Evolutionary conservation across 1,139 yeast species (phyloP).

Genomic region (Barnettozyma hawaiiensis): DNA sequence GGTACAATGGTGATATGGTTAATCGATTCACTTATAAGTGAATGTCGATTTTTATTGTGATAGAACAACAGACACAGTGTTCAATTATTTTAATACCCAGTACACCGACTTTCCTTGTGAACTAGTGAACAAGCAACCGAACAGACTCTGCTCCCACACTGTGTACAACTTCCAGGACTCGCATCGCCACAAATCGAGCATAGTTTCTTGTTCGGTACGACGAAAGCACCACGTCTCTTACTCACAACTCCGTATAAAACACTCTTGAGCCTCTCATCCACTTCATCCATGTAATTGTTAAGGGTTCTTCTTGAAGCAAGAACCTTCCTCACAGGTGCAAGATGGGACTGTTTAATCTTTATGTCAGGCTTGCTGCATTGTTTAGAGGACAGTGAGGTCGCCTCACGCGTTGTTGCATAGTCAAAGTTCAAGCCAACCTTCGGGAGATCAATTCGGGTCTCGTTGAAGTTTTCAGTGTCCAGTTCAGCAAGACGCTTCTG

Average conservation of each 20-base stretch:
- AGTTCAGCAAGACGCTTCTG: conserved; percentile 35
- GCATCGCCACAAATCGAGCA: conserved; percentile 41
- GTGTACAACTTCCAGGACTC: conserved; percentile 34
- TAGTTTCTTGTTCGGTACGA: conserved; percentile 33
- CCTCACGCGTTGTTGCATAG: conserved; percentile 19
- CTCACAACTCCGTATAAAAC: conserved; percentile 21
- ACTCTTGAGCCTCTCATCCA: conserved; percentile 25
- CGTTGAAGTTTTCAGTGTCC: conserved; percentile 38
- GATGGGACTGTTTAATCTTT: conserved; percentile 20
- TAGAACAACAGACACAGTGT: no score
- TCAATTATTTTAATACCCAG: conserved; percentile 18
- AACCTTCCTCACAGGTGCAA: conserved; percentile 30
- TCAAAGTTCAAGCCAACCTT: conserved; percentile 27
- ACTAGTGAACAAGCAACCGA: conserved; percentile 33
- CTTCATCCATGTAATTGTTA: conserved; percentile 35
- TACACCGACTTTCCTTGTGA: conserved; percentile 39
- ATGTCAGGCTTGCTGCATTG: conserved; percentile 6
- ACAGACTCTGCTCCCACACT: conserved; percentile 36
- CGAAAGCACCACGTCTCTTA: conserved; percentile 18
- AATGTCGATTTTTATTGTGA: no score
- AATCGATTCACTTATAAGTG: no score
- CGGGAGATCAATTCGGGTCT: conserved; percentile 34
- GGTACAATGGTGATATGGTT: no score
- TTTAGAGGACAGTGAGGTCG: conserved; percentile 9
- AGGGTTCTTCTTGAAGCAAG: conserved; percentile 36